Evolutionary conservation across 2,329 filamentous ascomycete species (phyloP).

Genomic region (Coniosporium tulheliwenetii): DNA sequence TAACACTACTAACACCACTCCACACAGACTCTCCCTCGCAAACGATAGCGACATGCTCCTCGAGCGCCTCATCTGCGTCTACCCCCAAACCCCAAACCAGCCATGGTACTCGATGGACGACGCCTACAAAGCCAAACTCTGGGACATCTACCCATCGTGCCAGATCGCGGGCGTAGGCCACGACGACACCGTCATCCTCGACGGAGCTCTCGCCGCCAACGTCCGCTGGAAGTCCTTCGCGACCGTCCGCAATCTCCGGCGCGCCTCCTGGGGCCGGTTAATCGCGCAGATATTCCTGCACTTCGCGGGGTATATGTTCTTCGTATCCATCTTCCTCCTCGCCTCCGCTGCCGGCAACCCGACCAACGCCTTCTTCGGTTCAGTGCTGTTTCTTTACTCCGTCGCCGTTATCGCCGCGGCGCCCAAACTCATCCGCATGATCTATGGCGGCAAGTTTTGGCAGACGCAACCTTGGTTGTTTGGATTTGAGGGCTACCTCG

Average conservation of each 20-base stretch:
- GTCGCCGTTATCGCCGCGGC: constrained; percentile 13
- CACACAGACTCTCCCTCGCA: constrained; percentile 21
- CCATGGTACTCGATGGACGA: constrained; percentile 28
- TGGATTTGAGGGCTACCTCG: constrained; percentile 26
- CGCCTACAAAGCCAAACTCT: constrained; percentile 24
- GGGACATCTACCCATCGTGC: constrained; percentile 27
- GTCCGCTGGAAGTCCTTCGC: constrained; percentile 28
- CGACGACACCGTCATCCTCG: constrained; percentile 28
- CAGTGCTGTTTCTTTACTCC: constrained; percentile 11
- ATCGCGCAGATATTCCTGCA: constrained; percentile 10
- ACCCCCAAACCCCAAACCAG: constrained; percentile 16
- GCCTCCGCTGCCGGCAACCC: constrained; percentile 5
- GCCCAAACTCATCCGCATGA: constrained; percentile 18
- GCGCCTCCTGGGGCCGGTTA: constrained; percentile 12
- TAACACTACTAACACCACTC: constrained; percentile 3
- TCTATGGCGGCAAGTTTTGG: constrained; percentile 26
- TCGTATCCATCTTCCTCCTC: constrained; percentile 4
- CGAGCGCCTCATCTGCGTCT: constrained; percentile 28
- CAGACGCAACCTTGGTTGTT: constrained; percentile 26
- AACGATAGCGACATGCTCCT: constrained; percentile 30
- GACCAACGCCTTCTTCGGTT: constrained; percentile 2
- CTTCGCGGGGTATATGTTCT: constrained; percentile 8
- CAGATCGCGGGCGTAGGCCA: constrained; percentile 25
- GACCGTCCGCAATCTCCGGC: constrained; percentile 14
- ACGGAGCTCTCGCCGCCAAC: constrained; percentile 23